Base-by-base conservation (phyloP, 768 basidiomycete species). In the Neoboletus brunneissimus region DNA sequence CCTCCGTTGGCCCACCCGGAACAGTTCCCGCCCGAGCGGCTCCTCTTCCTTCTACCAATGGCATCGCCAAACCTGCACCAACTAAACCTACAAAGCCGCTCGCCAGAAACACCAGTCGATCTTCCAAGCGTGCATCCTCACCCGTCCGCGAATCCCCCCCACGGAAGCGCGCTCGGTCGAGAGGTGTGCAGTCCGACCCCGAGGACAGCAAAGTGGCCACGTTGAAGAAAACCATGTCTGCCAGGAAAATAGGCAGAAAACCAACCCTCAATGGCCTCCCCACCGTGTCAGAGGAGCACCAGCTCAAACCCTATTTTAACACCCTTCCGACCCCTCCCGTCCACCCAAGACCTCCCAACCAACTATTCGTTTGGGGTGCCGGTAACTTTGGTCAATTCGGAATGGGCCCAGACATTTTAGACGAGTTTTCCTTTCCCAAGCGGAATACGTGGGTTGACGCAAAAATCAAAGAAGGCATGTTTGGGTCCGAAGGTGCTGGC, bases 371-470 rank as follows among this genome's bases (percentile, higher is more conserved):
- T 9, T 98, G 91, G 83, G 96, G 96, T 8, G 86, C 88, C 12
- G 94, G 94, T 27, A 94, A 96, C 72, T 93, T 94, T 75, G 95
- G 94, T 31, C 95, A 98, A 72, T 89, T 97, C 65, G 97, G 95
- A 32, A 83, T 96, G 77, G 96, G 96, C 37, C 84, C 85, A 5
- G 83, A 86, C 60, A 67, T 75, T 48, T 75, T 93, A 32, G 84
- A 78, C 55, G 92, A 96, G 71, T 79, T 88, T 54, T 73, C 79
- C 51, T 87, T 86, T 60, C 94, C 94, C 10, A 87, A 81, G 65
- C 81, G 86, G 54, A 94, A 91, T 68, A 58, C 72, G 0, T 91
- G 88, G 87, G 80, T 91, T 23, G 87, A 93, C 63, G 76, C 85
- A 65, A 82, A 87, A 71, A 90, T 93, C 15, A 75, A 81, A 55